These are phyloP conservation scores for Yarrowia sp. DNA, from an alignment of 805 yeast genomes.

Conservation along the genomic window DNA sequence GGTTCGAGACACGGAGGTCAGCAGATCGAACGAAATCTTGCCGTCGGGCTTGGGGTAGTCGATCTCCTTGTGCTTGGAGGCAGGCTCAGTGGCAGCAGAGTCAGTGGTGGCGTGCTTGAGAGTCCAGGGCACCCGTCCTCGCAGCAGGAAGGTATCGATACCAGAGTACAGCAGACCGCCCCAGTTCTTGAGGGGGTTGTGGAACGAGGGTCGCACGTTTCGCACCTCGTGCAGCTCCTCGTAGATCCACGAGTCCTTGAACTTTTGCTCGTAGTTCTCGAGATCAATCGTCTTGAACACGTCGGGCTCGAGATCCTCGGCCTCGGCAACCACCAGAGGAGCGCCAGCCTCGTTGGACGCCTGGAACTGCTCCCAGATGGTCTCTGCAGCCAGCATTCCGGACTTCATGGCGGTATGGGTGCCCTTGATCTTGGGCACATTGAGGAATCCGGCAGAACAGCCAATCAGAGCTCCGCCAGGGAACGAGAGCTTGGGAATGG, in stretches of 20 bases:
- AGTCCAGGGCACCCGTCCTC: constrained; percentile 90
- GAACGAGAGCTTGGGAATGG: constrained; percentile 86
- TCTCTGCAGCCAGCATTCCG: constrained; percentile 94
- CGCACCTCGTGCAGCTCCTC: constrained; percentile 85
- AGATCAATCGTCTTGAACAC: constrained; percentile 47
- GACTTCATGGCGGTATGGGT: constrained; percentile 97
- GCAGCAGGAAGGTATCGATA: constrained; percentile 74
- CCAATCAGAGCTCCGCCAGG: constrained; percentile 98
- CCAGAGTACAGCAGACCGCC: constrained; percentile 91
- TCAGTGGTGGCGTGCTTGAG: constrained; percentile 73
- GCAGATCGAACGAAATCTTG: constrained; percentile 84
- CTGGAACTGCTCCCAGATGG: constrained; percentile 62
- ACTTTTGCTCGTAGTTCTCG: constrained; percentile 64
- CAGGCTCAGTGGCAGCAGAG: constrained; percentile 71
- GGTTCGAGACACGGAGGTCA: constrained; percentile 94
- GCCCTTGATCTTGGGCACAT: constrained; percentile 97
- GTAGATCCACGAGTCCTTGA: constrained; percentile 82
- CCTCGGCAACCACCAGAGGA: constrained; percentile 49
- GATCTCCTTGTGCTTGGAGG: constrained; percentile 70
- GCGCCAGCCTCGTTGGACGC: constrained; percentile 48
- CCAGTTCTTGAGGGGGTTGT: constrained; percentile 70
- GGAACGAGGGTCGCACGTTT: constrained; percentile 91
- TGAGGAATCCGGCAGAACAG: constrained; percentile 94
- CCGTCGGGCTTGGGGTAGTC: constrained; percentile 97
- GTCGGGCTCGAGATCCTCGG: constrained; percentile 50